Evolutionary conservation across 805 yeast species (phyloP).

Genomic region (Kluyveromyces nonfermentans): DNA sequence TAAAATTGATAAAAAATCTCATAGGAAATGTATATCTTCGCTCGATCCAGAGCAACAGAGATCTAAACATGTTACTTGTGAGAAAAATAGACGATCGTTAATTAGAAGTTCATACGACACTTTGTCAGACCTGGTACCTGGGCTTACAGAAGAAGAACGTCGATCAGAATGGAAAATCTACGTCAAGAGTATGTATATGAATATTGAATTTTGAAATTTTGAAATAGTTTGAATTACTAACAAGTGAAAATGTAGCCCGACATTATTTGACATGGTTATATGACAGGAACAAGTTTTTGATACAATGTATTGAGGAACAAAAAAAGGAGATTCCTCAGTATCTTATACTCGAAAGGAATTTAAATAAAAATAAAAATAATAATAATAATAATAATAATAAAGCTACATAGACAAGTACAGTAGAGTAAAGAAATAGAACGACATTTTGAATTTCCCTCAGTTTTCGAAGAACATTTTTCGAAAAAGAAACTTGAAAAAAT

Average conservation of each 20-base stretch:
- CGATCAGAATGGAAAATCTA: constrained; percentile 74
- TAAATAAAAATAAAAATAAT: neutral
- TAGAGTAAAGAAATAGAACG: no score
- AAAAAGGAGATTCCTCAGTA: constrained; percentile 19
- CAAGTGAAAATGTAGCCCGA: constrained; percentile 4
- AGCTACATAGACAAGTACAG: no score
- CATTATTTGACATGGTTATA: constrained; percentile 45
- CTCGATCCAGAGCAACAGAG: constrained; percentile 29
- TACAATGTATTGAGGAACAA: constrained; percentile 31
- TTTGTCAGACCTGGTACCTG: constrained; percentile 68
- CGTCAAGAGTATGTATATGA: constrained; percentile 39
- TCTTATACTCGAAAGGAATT: neutral
- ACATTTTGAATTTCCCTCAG: no score
- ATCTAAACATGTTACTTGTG: constrained; percentile 77
- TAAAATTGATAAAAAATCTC: constrained; percentile 2
- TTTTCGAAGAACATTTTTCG: no score
- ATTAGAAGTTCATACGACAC: constrained; percentile 75
- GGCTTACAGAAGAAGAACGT: constrained; percentile 55
- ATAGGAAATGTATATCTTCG: constrained; percentile 28
- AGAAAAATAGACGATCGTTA: constrained; percentile 78
- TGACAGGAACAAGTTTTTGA: constrained; percentile 39
- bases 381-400: no score
- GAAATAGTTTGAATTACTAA: neutral
- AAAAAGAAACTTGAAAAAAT: constrained; percentile 8
- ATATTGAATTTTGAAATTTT: neutral